These are phyloP conservation scores for Saprolegnia diclina DNA, from an alignment of 352 stramenopile genomes.

Conservation along the genomic window DNA sequence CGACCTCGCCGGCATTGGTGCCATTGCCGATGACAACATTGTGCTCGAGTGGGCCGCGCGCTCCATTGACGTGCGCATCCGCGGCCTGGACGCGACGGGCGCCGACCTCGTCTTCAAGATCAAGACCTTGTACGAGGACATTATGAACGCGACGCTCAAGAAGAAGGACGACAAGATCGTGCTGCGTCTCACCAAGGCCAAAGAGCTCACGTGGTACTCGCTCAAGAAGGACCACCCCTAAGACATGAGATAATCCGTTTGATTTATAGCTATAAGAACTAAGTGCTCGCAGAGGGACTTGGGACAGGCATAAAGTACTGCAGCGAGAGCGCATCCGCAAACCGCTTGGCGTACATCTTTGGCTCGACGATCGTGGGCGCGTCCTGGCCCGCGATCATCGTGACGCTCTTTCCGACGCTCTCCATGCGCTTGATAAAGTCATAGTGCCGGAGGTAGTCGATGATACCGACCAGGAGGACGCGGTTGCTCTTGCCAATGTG, in stretches of 20 bases:
- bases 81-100: slow-evolving; percentile 41
- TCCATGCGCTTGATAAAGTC: slow-evolving; percentile 99
- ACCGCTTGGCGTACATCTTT: slow-evolving; percentile 93
- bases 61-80: slow-evolving; percentile 53
- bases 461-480: slow-evolving; percentile 95
- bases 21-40: slow-evolving; percentile 54
- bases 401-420: slow-evolving; percentile 95
- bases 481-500: slow-evolving; percentile 40
- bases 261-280: neutral
- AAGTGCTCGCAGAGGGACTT: slow-evolving; percentile 41
- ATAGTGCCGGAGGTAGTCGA: slow-evolving; percentile 99
- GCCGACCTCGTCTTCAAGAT: slow-evolving; percentile 67
- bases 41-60: slow-evolving; percentile 59
- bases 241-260: slow-evolving; percentile 29
- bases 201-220: slow-evolving; percentile 71
- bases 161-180: slow-evolving; percentile 79
- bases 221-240: slow-evolving; percentile 56
- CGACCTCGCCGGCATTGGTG: slow-evolving; percentile 55
- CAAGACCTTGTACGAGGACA: slow-evolving; percentile 71
- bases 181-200: slow-evolving; percentile 66
- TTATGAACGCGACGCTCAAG: slow-evolving; percentile 63
- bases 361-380: slow-evolving; percentile 98
- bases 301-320: slow-evolving; percentile 97
- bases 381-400: slow-evolving; percentile 97
- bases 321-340: slow-evolving; percentile 89